Conservation (phyloP, 768 basidiomycete species). For the Dioszegia aurantiaca region DNA sequence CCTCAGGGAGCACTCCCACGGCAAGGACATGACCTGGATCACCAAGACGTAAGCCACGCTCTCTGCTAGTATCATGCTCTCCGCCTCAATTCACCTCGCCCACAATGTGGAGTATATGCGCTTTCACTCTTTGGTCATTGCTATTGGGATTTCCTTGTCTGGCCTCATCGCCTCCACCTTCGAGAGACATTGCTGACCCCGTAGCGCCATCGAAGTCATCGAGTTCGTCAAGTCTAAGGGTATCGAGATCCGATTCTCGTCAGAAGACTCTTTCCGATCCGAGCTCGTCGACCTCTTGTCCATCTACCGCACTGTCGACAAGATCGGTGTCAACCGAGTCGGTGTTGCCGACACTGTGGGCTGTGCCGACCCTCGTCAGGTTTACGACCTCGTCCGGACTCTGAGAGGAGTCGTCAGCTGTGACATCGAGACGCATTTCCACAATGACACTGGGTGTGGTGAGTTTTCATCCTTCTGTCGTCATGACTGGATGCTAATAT, state of each 20-base stretch:
- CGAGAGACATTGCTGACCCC: slow-evolving; percentile 5
- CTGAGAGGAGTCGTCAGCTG: slow-evolving; percentile 92
- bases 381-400: slow-evolving; percentile 96
- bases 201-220: slow-evolving; percentile 94
- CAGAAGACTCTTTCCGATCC: slow-evolving; percentile 99
- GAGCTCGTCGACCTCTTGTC: slow-evolving; percentile 97
- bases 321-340: slow-evolving; percentile 97
- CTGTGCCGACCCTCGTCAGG: slow-evolving; percentile 96
- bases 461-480: slow-evolving; percentile 55
- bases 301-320: slow-evolving; percentile 99
- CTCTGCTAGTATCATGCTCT: too few relatives aligned
- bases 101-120: too few relatives aligned
- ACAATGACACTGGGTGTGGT: slow-evolving; percentile 90
- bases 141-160: too few relatives aligned
- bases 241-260: slow-evolving; percentile 98
- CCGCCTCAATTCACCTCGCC: too few relatives aligned
- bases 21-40: slow-evolving; percentile 99
- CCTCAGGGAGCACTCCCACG: slow-evolving; percentile 98
- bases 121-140: too few relatives aligned
- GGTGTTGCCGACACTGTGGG: slow-evolving; percentile 99
- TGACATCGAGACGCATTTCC: slow-evolving; percentile 96
- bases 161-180: too few relatives aligned
- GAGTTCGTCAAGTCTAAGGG: slow-evolving; percentile 99
- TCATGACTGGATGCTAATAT: neutral
- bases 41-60: slow-evolving; percentile 69